Percentiles rank a stretch among this genome's conserved stretches.
phyloP scores from a whole-genome alignment of 192 early-diverging fungal species.

The Pilaira anomala region DNA sequence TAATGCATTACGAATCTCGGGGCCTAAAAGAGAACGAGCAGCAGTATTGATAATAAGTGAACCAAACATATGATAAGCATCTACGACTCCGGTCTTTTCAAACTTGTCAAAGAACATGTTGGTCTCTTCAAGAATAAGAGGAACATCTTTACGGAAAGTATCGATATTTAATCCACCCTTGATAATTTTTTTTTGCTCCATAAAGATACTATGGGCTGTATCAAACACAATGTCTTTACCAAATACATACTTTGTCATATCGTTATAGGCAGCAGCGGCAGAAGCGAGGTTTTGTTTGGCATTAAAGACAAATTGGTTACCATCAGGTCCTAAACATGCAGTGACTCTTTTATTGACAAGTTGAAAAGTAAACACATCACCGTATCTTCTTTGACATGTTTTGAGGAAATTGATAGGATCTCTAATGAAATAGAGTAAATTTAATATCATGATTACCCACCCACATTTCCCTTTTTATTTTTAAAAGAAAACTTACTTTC shows the following conservation, averaged over 20 bases:
- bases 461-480: neutral
- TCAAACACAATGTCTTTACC: slow-evolving; percentile 95
- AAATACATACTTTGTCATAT: slow-evolving; percentile 91
- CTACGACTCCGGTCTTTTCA: slow-evolving; percentile 55
- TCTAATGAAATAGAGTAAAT: slow-evolving; percentile 19
- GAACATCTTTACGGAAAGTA: slow-evolving; percentile 84
- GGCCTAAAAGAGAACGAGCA: slow-evolving; percentile 87
- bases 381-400: slow-evolving; percentile 76
- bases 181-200: slow-evolving; percentile 99
- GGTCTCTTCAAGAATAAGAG: slow-evolving; percentile 80
- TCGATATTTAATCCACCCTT: slow-evolving; percentile 87
- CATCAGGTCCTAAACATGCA: slow-evolving; percentile 82
- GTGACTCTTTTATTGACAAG: slow-evolving; percentile 92
- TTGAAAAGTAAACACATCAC: slow-evolving; percentile 88
- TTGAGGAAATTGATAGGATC: slow-evolving; percentile 84
- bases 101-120: slow-evolving; percentile 73
- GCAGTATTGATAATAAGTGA: slow-evolving; percentile 96
- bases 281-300: slow-evolving; percentile 77
- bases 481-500: slow-evolving; percentile 47
- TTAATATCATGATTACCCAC: too few species aligned
- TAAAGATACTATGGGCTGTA: slow-evolving; percentile 83
- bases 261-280: slow-evolving; percentile 92
- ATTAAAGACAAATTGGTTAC: slow-evolving; percentile 97
- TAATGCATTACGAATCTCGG: slow-evolving; percentile 83
- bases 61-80: slow-evolving; percentile 78